Base-by-base conservation (phyloP, 805 yeast species). In the Zygosaccharomyces bailii region DNA sequence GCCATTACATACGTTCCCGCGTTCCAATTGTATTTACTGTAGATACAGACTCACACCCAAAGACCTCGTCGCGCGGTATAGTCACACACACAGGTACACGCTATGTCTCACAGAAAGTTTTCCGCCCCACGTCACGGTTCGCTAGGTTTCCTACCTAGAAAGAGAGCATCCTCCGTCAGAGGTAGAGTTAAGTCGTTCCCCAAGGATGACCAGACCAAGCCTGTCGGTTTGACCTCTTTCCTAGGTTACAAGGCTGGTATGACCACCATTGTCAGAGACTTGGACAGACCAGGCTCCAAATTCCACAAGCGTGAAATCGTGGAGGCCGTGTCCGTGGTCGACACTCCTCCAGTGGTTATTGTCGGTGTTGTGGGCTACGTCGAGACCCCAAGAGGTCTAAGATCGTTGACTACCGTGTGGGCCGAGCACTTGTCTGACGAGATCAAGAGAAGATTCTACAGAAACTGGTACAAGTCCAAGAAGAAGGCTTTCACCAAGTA, bases 101-200 rank as follows among this genome's bases (percentile, higher is more conserved):
- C 55, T 54, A 93, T 93, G 99, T 93, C 99, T 75, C 99, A 93
- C 93, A 88, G 99, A 86, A 93, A 93, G 85, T 93, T 72, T 93
- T 98, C 93, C 87, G 95, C 93, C 68, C 99, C 99, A 82, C 89
- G 99, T 82, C 98, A 93, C 90, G 99, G 99, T 78, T 91, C 96
- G 75, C 81, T 93, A 74, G 99, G 98, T 72, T 93, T 89, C 96
- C 81, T 85, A 68, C 99, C 99, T 85, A 89, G 96, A 84, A 93
- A 93, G 96, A 89, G 99, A 83, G 89, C 98, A 72, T 83, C 95
- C 75, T 80, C 85, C 72, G 93, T 88, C 80, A 87, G 96, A 82
- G 99, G 96, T 78, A 90, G 87, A 81, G 93, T 90, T 72, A 91
- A 89, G 88, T 80, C 99, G 55, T 93, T 91, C 96, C 99, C 99